Base-by-base conservation (phyloP, 2,329 filamentous ascomycete species). In the Pseudopyricularia javanii region DNA sequence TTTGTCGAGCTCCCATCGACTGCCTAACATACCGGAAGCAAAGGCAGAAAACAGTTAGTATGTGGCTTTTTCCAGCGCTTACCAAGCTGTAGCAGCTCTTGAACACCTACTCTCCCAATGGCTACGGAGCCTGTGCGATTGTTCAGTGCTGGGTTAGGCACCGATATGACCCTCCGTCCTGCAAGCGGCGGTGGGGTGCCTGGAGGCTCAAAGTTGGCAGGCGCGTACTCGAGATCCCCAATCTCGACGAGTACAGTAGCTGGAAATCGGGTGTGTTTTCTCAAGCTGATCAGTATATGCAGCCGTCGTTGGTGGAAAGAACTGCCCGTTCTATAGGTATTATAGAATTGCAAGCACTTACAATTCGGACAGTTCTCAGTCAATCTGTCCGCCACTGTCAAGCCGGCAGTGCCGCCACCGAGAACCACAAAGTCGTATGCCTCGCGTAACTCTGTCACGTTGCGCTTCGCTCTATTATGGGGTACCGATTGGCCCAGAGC, bases 331-430 rank as follows among this genome's bases (percentile, higher is more conserved):
- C n/a, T n/a, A n/a, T n/a, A n/a, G n/a, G n/a, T n/a, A n/a, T n/a
- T n/a, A 15, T 34, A 7, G 33, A 8, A 34, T 8, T 7, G 7
- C 14, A 11, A 9, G 20, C 3, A 58, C 34, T 61, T 55, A 70
- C 70, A 68, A 52, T 70, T 55, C 45, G 50, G 50, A n/a, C n/a
- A 45, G 37, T 67, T 40, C 40, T 52, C 50, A 22, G 37, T 52
- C 5, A 47, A 26, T 4, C 50, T 20, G n/a, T 52, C 50, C 24
- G 50, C 50, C 14, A 52, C 35, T 12, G 50, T 52, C 11, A 47
- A 30, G 20, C 50, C 50, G 4, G 37, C 17, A 12, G 40, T 47
- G 6, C 37, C 50, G 17, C 50, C 37, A 15, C 50, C 50, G 26
- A n/a, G n/a, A 15, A 52, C n/a, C 26, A 52, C 34, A 33, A 52